These are phyloP conservation scores for Zymoseptoria ardabiliae DNA, from an alignment of 2,329 filamentous ascomycete species.

Conservation along the genomic window DNA sequence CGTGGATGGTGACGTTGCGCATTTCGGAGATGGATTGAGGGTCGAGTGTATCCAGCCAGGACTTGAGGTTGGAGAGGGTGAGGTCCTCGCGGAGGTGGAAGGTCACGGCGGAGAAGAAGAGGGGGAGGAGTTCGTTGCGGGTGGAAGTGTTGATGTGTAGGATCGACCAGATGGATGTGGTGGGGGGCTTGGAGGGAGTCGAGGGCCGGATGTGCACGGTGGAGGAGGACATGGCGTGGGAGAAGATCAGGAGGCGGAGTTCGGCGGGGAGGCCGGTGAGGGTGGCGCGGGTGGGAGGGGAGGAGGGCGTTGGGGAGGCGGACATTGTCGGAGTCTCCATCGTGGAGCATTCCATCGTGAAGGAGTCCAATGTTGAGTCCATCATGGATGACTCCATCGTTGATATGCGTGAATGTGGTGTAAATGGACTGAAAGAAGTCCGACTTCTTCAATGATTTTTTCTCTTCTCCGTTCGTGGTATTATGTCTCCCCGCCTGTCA, in stretches of 20 bases:
- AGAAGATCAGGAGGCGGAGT: slow-evolving; percentile 1
- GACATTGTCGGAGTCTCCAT: too few species aligned
- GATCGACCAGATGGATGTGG: not conserved
- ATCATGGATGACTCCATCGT: too few species aligned
- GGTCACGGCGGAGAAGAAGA: not conserved
- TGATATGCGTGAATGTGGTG: too few species aligned
- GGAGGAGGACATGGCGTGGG: not conserved
- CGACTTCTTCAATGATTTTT: too few species aligned
- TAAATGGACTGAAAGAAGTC: too few species aligned
- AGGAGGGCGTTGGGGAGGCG: not conserved
- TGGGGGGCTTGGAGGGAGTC: not conserved
- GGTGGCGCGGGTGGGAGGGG: not conserved
- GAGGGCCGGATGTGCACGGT: not conserved
- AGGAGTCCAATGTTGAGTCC: too few species aligned
- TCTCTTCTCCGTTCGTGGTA: too few species aligned
- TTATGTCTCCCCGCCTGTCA: too few species aligned
- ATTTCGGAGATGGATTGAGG: not conserved
- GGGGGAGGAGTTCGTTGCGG: not conserved
- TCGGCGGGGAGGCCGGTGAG: not conserved
- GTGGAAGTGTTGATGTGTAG: not conserved
- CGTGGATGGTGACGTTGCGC: not conserved
- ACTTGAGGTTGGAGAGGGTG: not conserved
- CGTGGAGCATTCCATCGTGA: too few species aligned
- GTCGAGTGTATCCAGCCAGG: not conserved
- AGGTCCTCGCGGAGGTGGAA: not conserved